A percentile compares a stretch with the other conserved stretches of the same genome.
Evolutionary conservation across 805 yeast genomes (phyloP).

Genomic region (Starmerella tilneyi): DNA sequence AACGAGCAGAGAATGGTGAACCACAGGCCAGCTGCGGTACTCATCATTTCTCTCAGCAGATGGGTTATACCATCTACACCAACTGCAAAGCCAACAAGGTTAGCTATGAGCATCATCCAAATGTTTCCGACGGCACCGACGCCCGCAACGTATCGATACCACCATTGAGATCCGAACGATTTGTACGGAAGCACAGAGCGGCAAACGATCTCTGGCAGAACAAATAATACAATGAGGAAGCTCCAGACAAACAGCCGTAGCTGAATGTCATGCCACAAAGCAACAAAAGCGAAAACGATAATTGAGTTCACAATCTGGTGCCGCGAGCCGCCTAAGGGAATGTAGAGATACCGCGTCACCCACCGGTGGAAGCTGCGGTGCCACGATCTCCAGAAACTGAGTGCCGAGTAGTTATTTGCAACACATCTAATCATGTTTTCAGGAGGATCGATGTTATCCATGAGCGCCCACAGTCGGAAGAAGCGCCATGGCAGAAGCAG

Average conservation of each 20-base stretch:
- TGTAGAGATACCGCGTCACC: conserved; percentile 77
- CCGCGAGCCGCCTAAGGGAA: conserved; percentile 79
- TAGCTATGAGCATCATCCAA: conserved; percentile 98
- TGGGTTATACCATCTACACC: conserved; percentile 74
- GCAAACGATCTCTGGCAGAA: conserved; percentile 73
- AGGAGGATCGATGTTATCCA: conserved; percentile 93
- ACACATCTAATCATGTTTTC: conserved; percentile 96
- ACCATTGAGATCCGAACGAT: conserved; percentile 39
- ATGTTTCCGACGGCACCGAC: conserved; percentile 80
- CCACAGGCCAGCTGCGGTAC: conserved; percentile 55
- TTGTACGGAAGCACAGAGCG: conserved; percentile 35
- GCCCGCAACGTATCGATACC: conserved; percentile 78
- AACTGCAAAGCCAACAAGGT: conserved; percentile 85
- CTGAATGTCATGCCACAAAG: conserved; percentile 97
- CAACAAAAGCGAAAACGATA: conserved; percentile 88
- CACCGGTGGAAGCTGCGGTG: conserved; percentile 88
- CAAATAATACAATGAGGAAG: conserved; percentile 78
- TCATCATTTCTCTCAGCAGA: conserved; percentile 59
- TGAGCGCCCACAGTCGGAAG: conserved; percentile 81
- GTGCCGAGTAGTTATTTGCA: conserved; percentile 83
- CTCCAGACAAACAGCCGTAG: conserved; percentile 86
- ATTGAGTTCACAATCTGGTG: conserved; percentile 66
- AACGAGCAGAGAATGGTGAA: conserved; percentile 51
- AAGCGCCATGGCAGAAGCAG: conserved; percentile 91
- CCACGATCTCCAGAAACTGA: conserved; percentile 99